Base-by-base conservation (phyloP, 768 basidiomycete species). In the Fomitopsis serialis region DNA sequence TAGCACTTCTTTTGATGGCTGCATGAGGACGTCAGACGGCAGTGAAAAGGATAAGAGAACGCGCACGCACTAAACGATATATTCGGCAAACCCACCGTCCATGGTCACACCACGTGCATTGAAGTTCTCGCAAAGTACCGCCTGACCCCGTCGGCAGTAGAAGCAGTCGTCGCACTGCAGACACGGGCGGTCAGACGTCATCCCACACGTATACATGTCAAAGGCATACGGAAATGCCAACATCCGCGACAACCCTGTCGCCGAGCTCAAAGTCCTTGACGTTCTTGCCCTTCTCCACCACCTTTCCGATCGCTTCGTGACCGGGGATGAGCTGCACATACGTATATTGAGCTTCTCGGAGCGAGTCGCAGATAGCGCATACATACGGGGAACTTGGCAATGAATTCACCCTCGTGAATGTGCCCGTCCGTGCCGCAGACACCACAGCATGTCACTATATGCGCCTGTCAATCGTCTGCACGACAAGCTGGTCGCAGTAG, bases 31-130 rank as follows among this genome's bases (percentile, higher is more conserved):
- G 24, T 52, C 25, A 51, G 34, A 17, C 51, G 6, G n/a, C 10
- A 21, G 37, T 32, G 42, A 12, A 13, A 45, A n/a, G 11, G 56
- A 29, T n/a, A n/a, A n/a, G n/a, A n/a, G n/a, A n/a, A n/a, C n/a
- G n/a, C n/a, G n/a, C n/a, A 67, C 85, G 68, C 64, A 92, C 90
- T 88, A 91, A 55, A 79, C 81, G 61, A 92, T 81, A 71, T 92
- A 94, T 62, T 93, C 91, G 4, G 92, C 92, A 66, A 96, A 96
- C 35, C 90, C 92, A 54, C 92, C 92, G 56, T 89, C 85, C 59
- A 80, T 70, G 17, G 84, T 88, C 44, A 93, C 89, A 37, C 93
- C 93, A 12, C 85, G 79, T 6, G 87, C 80, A 53, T 82, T 74
- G 70, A 93, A 93, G 72, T 90, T 77, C 68, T 95, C 92, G 70